These are phyloP conservation scores for Eucalyptus fibrosa DNA, from an alignment of 345 rosid species.

Conservation along the genomic window DNA sequence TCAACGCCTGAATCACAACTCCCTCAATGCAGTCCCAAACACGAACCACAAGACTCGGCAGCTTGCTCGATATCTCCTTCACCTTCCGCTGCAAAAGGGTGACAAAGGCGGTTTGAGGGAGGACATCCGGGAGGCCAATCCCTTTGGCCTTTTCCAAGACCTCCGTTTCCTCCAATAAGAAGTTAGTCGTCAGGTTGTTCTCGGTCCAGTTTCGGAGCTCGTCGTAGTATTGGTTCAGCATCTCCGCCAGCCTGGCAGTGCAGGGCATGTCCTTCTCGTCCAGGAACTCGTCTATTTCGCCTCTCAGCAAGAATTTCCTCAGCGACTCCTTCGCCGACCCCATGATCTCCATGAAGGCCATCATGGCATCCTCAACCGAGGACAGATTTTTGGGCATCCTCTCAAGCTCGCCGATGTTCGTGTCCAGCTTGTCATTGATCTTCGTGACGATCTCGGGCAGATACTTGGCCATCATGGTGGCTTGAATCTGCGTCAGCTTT, in stretches of 20 bases:
- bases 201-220: background rate
- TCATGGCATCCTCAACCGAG: slow-evolving; percentile 16
- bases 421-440: slow-evolving; percentile 10
- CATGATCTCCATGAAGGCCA: slow-evolving; percentile 21
- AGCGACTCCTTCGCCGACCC: slow-evolving; percentile 26
- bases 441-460: slow-evolving; percentile 12
- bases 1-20: background rate
- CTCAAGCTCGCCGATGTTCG: background rate
- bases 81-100: slow-evolving; percentile 3
- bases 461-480: slow-evolving; percentile 4
- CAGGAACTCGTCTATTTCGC: slow-evolving; percentile 26
- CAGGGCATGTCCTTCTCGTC: slow-evolving; percentile 16
- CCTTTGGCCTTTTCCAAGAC: slow-evolving; percentile 9
- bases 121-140: slow-evolving; percentile 15
- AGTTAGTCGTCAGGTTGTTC: background rate
- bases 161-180: slow-evolving; percentile 3
- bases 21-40: slow-evolving; percentile 10
- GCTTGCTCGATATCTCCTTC: background rate
- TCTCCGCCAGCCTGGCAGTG: slow-evolving; percentile 8
- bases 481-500: slow-evolving; percentile 19
- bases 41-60: background rate
- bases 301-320: slow-evolving; percentile 15
- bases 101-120: slow-evolving; percentile 5
- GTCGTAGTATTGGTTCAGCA: background rate
- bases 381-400: slow-evolving; percentile 8